A percentile compares a stretch with the other conserved stretches of the same genome.
phyloP scores from a whole-genome alignment of 768 basidiomycete genomes.

The Psilocybe tampanensis region DNA sequence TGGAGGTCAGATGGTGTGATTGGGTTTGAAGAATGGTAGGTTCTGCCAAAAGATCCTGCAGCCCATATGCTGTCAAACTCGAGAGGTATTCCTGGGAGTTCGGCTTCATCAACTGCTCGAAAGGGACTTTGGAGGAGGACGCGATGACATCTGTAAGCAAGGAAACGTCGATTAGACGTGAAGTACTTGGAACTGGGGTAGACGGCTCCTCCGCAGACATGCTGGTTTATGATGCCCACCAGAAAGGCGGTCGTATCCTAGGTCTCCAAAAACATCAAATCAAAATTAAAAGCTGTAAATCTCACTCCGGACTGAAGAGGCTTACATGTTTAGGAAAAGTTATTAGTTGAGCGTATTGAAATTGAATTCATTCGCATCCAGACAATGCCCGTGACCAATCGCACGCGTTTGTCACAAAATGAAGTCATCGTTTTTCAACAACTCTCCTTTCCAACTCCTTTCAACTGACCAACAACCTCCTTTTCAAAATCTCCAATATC shows the following conservation, averaged over 20 bases:
- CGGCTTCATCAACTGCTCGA: conserved; percentile 27
- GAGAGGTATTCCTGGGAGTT: conserved; percentile 57
- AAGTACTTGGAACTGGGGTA: conserved; percentile 22
- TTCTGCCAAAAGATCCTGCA: conserved; percentile 70
- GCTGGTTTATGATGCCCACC: background rate
- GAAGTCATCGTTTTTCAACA: no score
- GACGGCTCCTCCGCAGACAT: conserved; percentile 20
- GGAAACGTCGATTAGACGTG: conserved; percentile 33
- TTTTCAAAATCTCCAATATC: background rate
- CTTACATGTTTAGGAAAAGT: background rate
- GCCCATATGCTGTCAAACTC: conserved; percentile 64
- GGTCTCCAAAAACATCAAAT: background rate
- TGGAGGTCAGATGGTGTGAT: conserved; percentile 84
- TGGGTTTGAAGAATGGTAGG: conserved; percentile 82
- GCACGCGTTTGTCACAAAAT: no score
- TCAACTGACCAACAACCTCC: no score
- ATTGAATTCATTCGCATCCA: no score
- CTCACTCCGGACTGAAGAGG: background rate
- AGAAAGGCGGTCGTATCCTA: background rate
- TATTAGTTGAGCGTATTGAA: background rate
- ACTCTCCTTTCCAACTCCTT: no score
- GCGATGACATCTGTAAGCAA: conserved; percentile 33
- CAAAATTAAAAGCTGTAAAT: background rate
- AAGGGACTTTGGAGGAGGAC: conserved; percentile 28
- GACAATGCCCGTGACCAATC: no score